A percentile compares a stretch with the other conserved stretches of the same genome.
Evolutionary conservation across 1,284 basidiomycete genomes (phyloP).

Genomic region (Cutaneotrichosporon sp.): DNA sequence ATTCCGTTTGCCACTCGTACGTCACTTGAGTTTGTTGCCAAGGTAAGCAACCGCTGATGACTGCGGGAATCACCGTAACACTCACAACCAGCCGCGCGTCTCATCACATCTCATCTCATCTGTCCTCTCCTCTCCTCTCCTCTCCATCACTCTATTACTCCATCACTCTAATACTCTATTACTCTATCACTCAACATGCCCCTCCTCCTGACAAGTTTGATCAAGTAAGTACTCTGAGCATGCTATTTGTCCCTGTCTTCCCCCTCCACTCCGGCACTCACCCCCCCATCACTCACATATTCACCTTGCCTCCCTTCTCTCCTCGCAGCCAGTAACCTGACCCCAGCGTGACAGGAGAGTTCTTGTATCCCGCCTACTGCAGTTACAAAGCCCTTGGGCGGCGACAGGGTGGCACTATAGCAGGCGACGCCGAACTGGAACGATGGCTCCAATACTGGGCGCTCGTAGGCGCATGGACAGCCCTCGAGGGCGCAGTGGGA

Average conservation of each 20-base stretch:
- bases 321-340: constrained; percentile 19
- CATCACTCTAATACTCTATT: too few relatives aligned
- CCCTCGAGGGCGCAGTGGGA: constrained; percentile 67
- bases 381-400: constrained; percentile 59
- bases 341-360: constrained; percentile 44
- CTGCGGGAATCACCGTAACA: too few relatives aligned
- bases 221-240: constrained; percentile 14
- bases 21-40: background rate
- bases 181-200: constrained; percentile 12
- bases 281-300: background rate
- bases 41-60: too few relatives aligned
- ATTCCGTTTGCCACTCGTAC: background rate
- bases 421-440: constrained; percentile 57
- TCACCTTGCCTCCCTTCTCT: too few relatives aligned
- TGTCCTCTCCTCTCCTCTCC: background rate
- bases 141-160: too few relatives aligned
- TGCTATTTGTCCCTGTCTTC: background rate
- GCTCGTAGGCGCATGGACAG: constrained; percentile 63
- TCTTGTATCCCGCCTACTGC: constrained; percentile 54
- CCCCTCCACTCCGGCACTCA: background rate
- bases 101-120: background rate
- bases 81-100: background rate
- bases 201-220: constrained; percentile 17
- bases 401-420: constrained; percentile 61
- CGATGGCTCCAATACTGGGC: constrained; percentile 57